Conservation (phyloP, 202 grass and related monocot genomes). For the Schoenoplectus tabernaemontani region DNA sequence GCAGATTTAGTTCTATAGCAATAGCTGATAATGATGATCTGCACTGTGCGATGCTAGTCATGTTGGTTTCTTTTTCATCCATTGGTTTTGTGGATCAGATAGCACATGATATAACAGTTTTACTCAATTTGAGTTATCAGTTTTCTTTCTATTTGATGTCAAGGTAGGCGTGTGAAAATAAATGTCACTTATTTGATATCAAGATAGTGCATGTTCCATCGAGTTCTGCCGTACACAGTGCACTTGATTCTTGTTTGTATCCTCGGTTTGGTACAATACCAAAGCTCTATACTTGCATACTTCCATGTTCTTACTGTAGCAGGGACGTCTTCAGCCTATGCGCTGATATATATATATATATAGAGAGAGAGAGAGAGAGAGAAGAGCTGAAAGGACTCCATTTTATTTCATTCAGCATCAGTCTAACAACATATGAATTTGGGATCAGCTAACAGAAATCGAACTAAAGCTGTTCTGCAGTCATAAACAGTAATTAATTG, state of each 20-base stretch:
- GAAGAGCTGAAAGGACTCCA: background rate
- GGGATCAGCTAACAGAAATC: background rate
- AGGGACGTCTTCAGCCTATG: background rate
- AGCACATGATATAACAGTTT: background rate
- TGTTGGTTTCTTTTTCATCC: background rate
- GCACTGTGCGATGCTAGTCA: background rate
- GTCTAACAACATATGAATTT: background rate
- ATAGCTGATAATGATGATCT: background rate
- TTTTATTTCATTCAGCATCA: background rate
- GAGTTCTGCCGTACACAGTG: background rate
- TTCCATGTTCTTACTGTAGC: background rate
- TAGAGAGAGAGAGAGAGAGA: background rate
- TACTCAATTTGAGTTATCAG: background rate
- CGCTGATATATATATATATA: background rate
- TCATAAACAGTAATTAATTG: background rate
- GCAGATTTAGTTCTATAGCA: background rate
- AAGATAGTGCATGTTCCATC: background rate
- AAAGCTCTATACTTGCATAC: background rate
- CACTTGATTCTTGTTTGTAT: background rate
- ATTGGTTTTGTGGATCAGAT: background rate
- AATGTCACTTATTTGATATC: background rate
- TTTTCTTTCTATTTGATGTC: background rate
- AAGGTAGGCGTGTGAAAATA: background rate
- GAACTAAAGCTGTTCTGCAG: background rate
- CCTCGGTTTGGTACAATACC: background rate